Evolutionary conservation across 352 stramenopile species (phyloP).

Genomic region (Phytophthora uliginosa): DNA sequence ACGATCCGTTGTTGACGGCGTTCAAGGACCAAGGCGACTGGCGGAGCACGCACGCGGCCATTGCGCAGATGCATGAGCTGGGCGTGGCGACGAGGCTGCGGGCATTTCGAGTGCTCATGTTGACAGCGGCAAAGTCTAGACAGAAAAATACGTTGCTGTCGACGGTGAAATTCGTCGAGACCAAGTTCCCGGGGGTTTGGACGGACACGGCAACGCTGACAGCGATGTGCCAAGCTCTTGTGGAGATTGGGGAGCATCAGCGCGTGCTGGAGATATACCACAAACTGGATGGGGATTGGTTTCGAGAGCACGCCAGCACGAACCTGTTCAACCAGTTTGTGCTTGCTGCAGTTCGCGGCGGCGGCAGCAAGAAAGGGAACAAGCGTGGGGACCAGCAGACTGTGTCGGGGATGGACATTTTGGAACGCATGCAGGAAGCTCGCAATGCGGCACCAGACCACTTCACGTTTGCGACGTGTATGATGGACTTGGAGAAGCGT

Average conservation of each 20-base stretch:
- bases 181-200: constrained; percentile 44
- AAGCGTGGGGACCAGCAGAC: background rate
- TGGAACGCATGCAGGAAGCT: constrained; percentile 56
- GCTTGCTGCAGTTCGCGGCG: constrained; percentile 48
- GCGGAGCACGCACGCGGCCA: constrained; percentile 56
- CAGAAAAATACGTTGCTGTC: constrained; percentile 57
- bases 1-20: constrained; percentile 65
- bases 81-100: constrained; percentile 56
- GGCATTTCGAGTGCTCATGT: constrained; percentile 70
- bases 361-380: constrained; percentile 11
- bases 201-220: constrained; percentile 62
- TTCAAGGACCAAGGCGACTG: constrained; percentile 75
- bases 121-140: constrained; percentile 56
- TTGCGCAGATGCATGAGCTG: constrained; percentile 76
- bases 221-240: constrained; percentile 74
- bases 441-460: constrained; percentile 55
- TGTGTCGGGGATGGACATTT: constrained; percentile 40
- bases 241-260: constrained; percentile 47
- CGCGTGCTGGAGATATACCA: constrained; percentile 61
- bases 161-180: constrained; percentile 59
- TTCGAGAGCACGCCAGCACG: constrained; percentile 49
- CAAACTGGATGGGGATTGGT: constrained; percentile 50
- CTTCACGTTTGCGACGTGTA: constrained; percentile 73
- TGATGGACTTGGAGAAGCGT: constrained; percentile 63
- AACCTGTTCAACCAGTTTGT: constrained; percentile 75